Conservation (phyloP, 768 basidiomycete genomes). For the Trametes gibbosa region DNA sequence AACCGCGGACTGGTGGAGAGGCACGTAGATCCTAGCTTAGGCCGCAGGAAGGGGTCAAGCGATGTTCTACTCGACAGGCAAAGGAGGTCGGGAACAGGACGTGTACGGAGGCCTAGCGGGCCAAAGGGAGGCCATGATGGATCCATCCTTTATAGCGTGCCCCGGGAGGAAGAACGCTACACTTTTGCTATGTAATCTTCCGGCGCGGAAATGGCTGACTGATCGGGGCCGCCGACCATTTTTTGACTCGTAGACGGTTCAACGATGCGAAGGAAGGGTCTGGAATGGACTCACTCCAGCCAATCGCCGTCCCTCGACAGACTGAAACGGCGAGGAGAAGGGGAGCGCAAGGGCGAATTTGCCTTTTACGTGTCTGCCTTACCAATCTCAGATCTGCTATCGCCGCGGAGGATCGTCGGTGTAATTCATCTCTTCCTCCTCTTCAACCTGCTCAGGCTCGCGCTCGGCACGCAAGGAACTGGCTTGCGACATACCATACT, state of each 20-base stretch:
- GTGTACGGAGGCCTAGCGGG: background rate
- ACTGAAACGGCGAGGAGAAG: background rate
- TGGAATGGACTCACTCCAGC: background rate
- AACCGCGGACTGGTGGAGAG: background rate
- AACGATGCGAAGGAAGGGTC: background rate
- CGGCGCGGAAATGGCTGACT: background rate
- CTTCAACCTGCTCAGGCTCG: background rate
- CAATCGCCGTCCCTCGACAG: background rate
- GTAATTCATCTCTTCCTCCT: background rate
- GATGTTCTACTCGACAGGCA: background rate
- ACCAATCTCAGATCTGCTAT: background rate
- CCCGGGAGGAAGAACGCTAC: background rate
- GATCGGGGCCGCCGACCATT: background rate
- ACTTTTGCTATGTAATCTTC: constrained; percentile 1
- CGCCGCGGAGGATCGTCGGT: constrained; percentile 10
- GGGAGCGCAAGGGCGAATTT: background rate
- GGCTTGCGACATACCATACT: too few species aligned
- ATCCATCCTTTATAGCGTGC: background rate
- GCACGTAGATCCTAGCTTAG: background rate
- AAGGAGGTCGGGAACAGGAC: background rate
- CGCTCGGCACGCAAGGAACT: too few species aligned
- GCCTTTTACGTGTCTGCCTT: constrained; percentile 7
- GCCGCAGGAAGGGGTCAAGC: background rate
- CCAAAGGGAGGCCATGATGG: too few species aligned
- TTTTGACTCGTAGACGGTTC: background rate